Base-by-base conservation (phyloP, 768 basidiomycete species). In the Leucogyrophana mollusca region DNA sequence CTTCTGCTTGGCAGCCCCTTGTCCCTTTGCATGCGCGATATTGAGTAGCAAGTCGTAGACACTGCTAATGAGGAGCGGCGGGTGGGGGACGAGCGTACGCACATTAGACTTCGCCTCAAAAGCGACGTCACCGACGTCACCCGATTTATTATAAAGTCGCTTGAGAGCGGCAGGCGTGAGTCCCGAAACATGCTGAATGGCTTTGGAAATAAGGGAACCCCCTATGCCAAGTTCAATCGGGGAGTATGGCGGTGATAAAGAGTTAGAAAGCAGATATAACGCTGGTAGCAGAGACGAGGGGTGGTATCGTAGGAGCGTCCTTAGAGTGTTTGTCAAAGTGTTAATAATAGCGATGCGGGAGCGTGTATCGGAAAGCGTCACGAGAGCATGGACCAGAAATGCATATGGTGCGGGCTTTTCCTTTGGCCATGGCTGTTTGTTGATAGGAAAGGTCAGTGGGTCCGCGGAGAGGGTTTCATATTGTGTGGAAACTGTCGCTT, bases 51-150 rank as follows among this genome's bases (percentile, higher is more conserved):
- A 75, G 13, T 77, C 64, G 59, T 91, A 90, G 0, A 94, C 83
- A 51, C 73, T 72, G 21, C 75, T 68, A 22, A 91, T 74, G 24
- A 76, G 70, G 5, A 92, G 69, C 9, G 83, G 77, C n/a, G 79
- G 70, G 56, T 88, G 87, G 2, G 87, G 80, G 20, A 89, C 61
- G 20, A 93, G 73, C 4, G 88, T 88, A 34, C 88, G 77, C 17
- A 90, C 64, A 47, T 79, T 87, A 3, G 82, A 80, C 60, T 87
- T 92, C 9, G 92, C 90, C 47, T 81, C 79, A 56, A 83, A 92
- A 1, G 94, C 94, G 7, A 94, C 90, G 59, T 94, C 90, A 0
- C 94, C 94, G 20, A 82, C 77, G 65, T 96, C 94, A 4, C 94
- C 94, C 25, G 73, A 80, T 35, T 77, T 68, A 51, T 83, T 85